These are phyloP conservation scores for Termitomyces sp. DNA, from an alignment of 768 basidiomycete species.

Conservation along the genomic window DNA sequence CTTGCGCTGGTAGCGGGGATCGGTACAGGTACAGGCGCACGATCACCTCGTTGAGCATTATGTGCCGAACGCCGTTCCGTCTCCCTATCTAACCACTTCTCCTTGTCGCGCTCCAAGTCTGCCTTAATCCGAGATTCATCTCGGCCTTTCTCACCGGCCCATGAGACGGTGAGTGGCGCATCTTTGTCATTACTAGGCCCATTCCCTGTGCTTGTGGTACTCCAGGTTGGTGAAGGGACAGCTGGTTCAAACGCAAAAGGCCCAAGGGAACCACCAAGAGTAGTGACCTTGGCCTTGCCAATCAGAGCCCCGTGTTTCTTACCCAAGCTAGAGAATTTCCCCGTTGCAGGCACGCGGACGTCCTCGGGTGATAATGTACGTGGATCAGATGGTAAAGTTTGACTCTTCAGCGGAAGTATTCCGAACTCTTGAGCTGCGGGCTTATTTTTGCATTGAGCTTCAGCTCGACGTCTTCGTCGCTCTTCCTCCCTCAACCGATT, in stretches of 20 bases:
- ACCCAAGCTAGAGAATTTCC: conserved; percentile 56
- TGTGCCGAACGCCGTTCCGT: conserved; percentile 21
- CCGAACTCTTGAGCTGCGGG: conserved; percentile 25
- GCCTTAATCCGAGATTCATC: conserved; percentile 7
- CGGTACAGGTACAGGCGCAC: conserved; percentile 28
- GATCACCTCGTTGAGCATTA: conserved; percentile 23
- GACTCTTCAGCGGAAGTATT: conserved; percentile 23
- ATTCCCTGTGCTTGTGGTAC: conserved; percentile 27
- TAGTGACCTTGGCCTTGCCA: conserved; percentile 28
- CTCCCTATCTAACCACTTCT: conserved; percentile 26
- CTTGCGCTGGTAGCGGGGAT: conserved; percentile 17
- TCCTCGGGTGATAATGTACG: conserved; percentile 10
- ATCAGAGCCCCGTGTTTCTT: conserved; percentile 42
- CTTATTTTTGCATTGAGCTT: conserved; percentile 12
- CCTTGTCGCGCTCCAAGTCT: conserved; percentile 22
- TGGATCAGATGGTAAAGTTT: neutral
- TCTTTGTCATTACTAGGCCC: conserved; percentile 16
- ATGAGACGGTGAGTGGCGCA: conserved; percentile 14
- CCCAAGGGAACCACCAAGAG: conserved; percentile 46
- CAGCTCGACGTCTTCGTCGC: conserved; percentile 13
- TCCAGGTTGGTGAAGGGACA: conserved; percentile 47
- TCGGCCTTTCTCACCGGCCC: conserved; percentile 17
- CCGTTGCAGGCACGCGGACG: conserved; percentile 29
- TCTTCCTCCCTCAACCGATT: conserved; percentile 16
- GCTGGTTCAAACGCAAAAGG: conserved; percentile 69